Evolutionary conservation across 805 yeast species (phyloP).

Genomic region (Zygosaccharomyces rouxii): DNA sequence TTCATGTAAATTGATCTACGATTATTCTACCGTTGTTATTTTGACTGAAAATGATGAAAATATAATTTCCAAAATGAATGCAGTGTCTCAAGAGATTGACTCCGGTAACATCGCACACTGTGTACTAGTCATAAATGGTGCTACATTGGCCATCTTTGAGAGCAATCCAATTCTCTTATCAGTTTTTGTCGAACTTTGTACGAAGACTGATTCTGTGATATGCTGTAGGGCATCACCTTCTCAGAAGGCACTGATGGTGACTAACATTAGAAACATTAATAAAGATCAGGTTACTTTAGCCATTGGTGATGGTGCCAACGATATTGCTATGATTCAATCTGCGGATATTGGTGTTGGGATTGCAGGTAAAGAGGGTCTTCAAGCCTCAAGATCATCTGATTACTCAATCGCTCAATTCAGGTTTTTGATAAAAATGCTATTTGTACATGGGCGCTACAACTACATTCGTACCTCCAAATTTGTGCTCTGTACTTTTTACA

Average conservation of each 20-base stretch:
- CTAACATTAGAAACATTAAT: slow-evolving; percentile 67
- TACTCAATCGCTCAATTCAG: slow-evolving; percentile 94
- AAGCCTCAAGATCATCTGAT: slow-evolving; percentile 93
- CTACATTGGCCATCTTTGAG: slow-evolving; percentile 70
- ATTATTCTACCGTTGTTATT: slow-evolving; percentile 83
- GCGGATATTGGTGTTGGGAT: slow-evolving; percentile 98
- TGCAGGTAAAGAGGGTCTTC: slow-evolving; percentile 95
- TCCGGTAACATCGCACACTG: slow-evolving; percentile 83
- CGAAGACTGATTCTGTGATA: slow-evolving; percentile 83
- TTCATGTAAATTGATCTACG: slow-evolving; percentile 88
- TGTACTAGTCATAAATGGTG: slow-evolving; percentile 94
- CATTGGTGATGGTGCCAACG: slow-evolving; percentile 98
- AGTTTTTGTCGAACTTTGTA: slow-evolving; percentile 77
- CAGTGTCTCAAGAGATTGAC: slow-evolving; percentile 68
- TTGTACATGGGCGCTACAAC: slow-evolving; percentile 96
- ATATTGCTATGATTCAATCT: slow-evolving; percentile 97
- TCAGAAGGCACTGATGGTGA: slow-evolving; percentile 88
- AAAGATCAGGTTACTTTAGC: slow-evolving; percentile 80
- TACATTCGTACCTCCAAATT: slow-evolving; percentile 89
- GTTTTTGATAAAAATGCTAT: slow-evolving; percentile 69
- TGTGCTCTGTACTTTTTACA: slow-evolving; percentile 89
- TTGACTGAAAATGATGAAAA: slow-evolving; percentile 53
- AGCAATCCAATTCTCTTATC: slow-evolving; percentile 66
- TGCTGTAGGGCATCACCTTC: slow-evolving; percentile 97
- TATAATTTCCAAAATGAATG: slow-evolving; percentile 62